Conservation (phyloP, 768 basidiomycete genomes). For the Suillus placidus region DNA sequence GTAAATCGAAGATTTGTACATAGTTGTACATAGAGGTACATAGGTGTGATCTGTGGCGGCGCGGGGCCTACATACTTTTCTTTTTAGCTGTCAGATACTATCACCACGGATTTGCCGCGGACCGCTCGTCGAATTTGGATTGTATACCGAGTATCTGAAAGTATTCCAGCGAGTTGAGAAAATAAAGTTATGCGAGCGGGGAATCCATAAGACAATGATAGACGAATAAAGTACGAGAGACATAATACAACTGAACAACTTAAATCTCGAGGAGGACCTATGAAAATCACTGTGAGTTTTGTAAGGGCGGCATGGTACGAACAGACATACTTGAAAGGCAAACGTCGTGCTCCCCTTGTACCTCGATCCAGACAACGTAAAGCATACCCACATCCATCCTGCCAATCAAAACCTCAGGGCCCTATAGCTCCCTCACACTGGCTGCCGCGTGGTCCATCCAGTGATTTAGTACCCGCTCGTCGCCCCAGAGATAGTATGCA, state of each 20-base stretch:
- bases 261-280: background rate
- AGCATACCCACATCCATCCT: background rate
- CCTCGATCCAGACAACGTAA: slow-evolving; percentile 1
- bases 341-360: background rate
- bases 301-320: background rate
- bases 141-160: background rate
- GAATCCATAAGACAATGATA: background rate
- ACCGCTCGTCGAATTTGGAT: background rate
- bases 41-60: background rate
- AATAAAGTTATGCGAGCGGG: background rate
- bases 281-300: background rate
- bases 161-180: background rate
- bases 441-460: slow-evolving; percentile 15
- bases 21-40: background rate
- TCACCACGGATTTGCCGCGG: background rate
- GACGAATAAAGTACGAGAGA: background rate
- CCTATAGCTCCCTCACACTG: slow-evolving; percentile 9
- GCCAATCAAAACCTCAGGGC: background rate
- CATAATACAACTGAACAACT: background rate
- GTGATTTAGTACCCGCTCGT: slow-evolving; percentile 24
- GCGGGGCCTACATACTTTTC: background rate
- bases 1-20: background rate
- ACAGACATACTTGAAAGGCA: background rate
- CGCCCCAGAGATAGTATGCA: slow-evolving; percentile 59
- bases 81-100: background rate